Conservation (phyloP, 306 rosid genomes). For the Cicer judaicum region DNA sequence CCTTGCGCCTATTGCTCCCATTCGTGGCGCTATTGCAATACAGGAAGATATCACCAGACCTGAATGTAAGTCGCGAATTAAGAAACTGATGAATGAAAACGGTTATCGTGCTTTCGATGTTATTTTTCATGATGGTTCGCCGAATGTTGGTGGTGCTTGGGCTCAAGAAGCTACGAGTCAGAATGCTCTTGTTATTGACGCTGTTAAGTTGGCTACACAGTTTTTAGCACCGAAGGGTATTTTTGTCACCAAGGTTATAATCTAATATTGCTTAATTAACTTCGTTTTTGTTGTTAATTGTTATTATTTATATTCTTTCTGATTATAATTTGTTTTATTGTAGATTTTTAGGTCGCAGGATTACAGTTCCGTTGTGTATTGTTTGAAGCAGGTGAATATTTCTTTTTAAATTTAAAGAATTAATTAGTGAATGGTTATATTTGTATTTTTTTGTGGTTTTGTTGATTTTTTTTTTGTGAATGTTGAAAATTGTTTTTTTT, state of each 20-base stretch:
- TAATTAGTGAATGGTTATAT: not conserved
- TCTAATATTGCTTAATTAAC: not conserved
- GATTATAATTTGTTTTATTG: slow-evolving; percentile 32
- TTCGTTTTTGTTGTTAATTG: not conserved
- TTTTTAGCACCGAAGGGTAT: slow-evolving; percentile 82
- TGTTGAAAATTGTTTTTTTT: not conserved
- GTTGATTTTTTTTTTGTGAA: not conserved
- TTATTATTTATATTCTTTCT: not conserved
- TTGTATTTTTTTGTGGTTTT: slow-evolving; percentile 22
- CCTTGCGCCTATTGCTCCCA: slow-evolving; percentile 73
- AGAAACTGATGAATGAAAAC: slow-evolving; percentile 64
- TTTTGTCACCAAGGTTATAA: slow-evolving; percentile 69
- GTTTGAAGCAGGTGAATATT: slow-evolving; percentile 71
- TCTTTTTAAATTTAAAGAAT: not conserved
- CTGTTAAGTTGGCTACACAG: slow-evolving; percentile 83
- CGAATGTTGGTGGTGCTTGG: slow-evolving; percentile 95
- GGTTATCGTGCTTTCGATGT: slow-evolving; percentile 66
- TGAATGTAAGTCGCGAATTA: slow-evolving; percentile 69
- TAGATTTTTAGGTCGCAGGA: slow-evolving; percentile 98
- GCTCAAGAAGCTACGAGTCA: slow-evolving; percentile 89
- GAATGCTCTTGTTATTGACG: slow-evolving; percentile 83
- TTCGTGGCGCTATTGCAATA: slow-evolving; percentile 73
- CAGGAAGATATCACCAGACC: slow-evolving; percentile 86
- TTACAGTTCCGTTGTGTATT: slow-evolving; percentile 78
- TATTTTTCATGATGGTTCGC: slow-evolving; percentile 86